phyloP scores from a whole-genome alignment of 257 asterid species.

The Lavandula angustifolia region DNA sequence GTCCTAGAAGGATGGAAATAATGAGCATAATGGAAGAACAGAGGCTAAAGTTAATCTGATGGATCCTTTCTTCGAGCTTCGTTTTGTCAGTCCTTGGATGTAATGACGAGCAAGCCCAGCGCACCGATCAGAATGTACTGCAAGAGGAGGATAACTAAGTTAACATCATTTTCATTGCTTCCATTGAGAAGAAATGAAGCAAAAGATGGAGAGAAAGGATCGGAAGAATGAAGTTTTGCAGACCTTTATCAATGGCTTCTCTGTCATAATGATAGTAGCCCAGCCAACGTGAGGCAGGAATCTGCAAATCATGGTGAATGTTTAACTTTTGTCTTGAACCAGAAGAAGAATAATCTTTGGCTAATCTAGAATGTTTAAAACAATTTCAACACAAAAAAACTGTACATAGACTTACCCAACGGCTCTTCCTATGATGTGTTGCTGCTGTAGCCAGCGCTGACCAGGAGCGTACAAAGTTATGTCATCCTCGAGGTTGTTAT shows the following conservation, averaged over 20 bases:
- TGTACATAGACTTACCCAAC: constrained; percentile 48
- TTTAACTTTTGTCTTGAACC: neutral
- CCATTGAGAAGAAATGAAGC: neutral
- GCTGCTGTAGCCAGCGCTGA: constrained; percentile 65
- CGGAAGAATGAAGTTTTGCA: constrained; percentile 5
- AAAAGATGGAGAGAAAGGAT: neutral
- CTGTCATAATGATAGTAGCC: constrained; percentile 73
- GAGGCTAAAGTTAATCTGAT: neutral
- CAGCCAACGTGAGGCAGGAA: constrained; percentile 72
- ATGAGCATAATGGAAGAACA: neutral
- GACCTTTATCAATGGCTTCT: constrained; percentile 69
- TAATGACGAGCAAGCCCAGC: constrained; percentile 50
- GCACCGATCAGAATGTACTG: constrained; percentile 62
- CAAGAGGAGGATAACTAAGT: constrained; percentile 23
- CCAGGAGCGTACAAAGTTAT: constrained; percentile 59
- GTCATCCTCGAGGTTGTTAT: constrained; percentile 56
- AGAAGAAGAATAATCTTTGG: neutral
- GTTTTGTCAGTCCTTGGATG: constrained; percentile 50
- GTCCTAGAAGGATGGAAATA: neutral
- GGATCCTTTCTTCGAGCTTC: constrained; percentile 11
- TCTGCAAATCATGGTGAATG: constrained; percentile 40
- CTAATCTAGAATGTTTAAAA: neutral
- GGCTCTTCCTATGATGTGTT: constrained; percentile 73
- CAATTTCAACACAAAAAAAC: neutral
- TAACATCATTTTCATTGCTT: neutral